Conservation (phyloP, 306 rosid species). For the Hippophae gyantsensis region DNA sequence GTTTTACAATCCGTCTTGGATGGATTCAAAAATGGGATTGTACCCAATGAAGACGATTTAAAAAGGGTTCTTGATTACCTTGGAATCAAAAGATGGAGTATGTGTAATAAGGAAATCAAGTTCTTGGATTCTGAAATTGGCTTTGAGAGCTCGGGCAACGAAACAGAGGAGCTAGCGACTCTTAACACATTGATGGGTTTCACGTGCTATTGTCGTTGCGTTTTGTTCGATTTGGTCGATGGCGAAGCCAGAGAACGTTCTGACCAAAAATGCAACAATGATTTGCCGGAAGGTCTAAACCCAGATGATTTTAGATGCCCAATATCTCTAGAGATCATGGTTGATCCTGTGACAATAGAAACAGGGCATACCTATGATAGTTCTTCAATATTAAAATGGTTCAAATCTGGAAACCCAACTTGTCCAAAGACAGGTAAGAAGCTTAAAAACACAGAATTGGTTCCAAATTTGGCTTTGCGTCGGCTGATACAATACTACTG, state of each 20-base stretch:
- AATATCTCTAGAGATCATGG: slow-evolving; percentile 68
- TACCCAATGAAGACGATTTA: slow-evolving; percentile 34
- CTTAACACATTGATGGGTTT: slow-evolving; percentile 46
- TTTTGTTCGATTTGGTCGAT: slow-evolving; percentile 34
- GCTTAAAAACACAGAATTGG: slow-evolving; percentile 40
- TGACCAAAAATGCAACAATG: slow-evolving; percentile 10
- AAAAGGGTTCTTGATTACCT: slow-evolving; percentile 45
- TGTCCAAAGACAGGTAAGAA: slow-evolving; percentile 78
- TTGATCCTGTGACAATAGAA: slow-evolving; percentile 65
- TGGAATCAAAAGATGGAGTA: slow-evolving; percentile 52
- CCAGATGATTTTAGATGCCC: slow-evolving; percentile 79
- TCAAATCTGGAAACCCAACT: slow-evolving; percentile 38
- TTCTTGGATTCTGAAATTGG: slow-evolving; percentile 64
- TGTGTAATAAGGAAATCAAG: slow-evolving; percentile 51
- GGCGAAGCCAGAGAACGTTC: slow-evolving; percentile 26
- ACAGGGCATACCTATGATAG: slow-evolving; percentile 91
- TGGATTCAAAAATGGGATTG: slow-evolving; percentile 32
- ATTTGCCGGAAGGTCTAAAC: slow-evolving; percentile 22
- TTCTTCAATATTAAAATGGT: slow-evolving; percentile 74
- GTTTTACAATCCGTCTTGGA: slow-evolving; percentile 25
- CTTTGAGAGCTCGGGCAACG: slow-evolving; percentile 31
- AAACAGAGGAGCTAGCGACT: slow-evolving; percentile 20
- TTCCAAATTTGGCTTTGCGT: slow-evolving; percentile 51
- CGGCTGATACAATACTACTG: slow-evolving; percentile 50
- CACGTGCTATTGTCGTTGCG: slow-evolving; percentile 51